phyloP scores from a whole-genome alignment of 306 rosid genomes.

The Macrotyloma uniflorum region DNA sequence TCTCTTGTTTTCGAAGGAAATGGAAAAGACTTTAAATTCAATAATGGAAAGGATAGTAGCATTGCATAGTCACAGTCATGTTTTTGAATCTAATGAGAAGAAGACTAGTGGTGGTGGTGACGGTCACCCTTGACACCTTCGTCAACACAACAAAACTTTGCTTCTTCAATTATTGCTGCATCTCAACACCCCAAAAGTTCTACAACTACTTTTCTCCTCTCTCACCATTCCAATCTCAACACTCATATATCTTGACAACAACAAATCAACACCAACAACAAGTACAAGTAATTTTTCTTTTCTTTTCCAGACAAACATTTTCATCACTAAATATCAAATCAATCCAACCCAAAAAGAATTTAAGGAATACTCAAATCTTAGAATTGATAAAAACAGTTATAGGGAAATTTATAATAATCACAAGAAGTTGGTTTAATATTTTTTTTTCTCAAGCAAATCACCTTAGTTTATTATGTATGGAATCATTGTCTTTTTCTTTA shows the following conservation, averaged over 20 bases:
- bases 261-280: not conserved
- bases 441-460: no score
- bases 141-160: not conserved
- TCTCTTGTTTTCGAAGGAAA: not conserved
- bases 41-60: slow-evolving; percentile 66
- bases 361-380: no score
- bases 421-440: no score
- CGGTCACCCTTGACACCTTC: not conserved
- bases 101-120: not conserved
- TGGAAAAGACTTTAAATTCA: slow-evolving; percentile 70
- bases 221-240: not conserved
- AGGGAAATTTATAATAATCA: no score
- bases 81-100: slow-evolving; percentile 12
- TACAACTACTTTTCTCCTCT: slow-evolving; percentile 24
- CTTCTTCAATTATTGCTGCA: slow-evolving; percentile 28
- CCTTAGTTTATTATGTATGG: no score
- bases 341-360: no score
- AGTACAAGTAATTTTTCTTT: no score
- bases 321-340: no score
- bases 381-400: no score
- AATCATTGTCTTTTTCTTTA: no score
- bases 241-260: not conserved
- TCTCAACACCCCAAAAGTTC: slow-evolving; percentile 38
- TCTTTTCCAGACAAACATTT: no score
- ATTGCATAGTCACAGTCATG: not conserved